Base-by-base conservation (phyloP, 352 stramenopile species). In the Globisporangium abappressorium region DNA sequence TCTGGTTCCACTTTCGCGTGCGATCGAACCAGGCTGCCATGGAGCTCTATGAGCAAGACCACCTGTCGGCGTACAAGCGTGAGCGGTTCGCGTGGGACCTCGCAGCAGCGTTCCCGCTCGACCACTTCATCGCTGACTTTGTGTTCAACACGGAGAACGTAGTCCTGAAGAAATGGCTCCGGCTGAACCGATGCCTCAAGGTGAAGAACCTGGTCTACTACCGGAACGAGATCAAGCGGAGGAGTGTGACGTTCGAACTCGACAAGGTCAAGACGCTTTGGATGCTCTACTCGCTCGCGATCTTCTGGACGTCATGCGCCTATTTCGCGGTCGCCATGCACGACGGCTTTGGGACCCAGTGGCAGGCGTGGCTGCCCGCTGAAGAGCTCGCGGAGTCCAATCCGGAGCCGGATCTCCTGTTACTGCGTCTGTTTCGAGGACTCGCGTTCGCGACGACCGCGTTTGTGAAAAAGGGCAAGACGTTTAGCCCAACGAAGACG, bases 1-100 rank as follows among this genome's bases (percentile, higher is more conserved):
- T 89, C 59, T 87, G 77, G 79, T 85, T 87, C 62, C 76, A 87
- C 41, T 91, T 88, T 43, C 77, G 81, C 11, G 75, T 87, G n/a
- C 62, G 72, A 2, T 68, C 70, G 28, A 90, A 80, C 65, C 74
- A 81, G 53, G 65, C 59, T 6, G 78, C 81, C 2, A 86, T 90
- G 78, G 81, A 88, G 33, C 57, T 90, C 14, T 88, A 87, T 47
- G 78, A 88, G 49, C 81, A 90, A 65, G 80, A 85, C 28, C 81
- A 90, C 34, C 58, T 85, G 2, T 51, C 79, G 12, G 64, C 72
- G 3, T 88, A 90, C 66, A 87, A 88, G 51, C 79, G 79, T 5
- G 81, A 89, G 30, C 73, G 79, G 3, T 57, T 89, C 4, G 61
- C 73, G 14, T 68, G 81, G 57, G 78, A 88, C 33, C 5, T 84